Conservation (phyloP, 768 basidiomycete genomes). For the Termitomyces sp. region DNA sequence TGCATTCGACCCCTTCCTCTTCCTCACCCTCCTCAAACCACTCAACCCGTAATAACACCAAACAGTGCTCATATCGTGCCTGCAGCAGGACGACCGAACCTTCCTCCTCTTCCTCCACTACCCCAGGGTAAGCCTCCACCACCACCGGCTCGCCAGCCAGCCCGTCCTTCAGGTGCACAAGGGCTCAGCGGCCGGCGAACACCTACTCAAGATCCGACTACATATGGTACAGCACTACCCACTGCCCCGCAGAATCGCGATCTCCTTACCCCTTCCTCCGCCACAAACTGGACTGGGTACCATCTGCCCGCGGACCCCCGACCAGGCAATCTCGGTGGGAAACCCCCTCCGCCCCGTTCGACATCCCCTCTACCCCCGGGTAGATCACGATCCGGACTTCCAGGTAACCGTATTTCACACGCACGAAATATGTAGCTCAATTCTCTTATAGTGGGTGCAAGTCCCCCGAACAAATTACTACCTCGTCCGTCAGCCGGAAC, state of each 20-base stretch:
- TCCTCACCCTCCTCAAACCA: conserved; percentile 34
- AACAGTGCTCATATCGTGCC: conserved; percentile 30
- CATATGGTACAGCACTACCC: conserved; percentile 42
- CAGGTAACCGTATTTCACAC: conserved; percentile 33
- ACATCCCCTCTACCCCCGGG: conserved; percentile 42
- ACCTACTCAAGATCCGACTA: conserved; percentile 54
- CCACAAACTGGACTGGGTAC: conserved; percentile 41
- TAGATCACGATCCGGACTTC: conserved; percentile 24
- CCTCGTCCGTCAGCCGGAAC: conserved; percentile 41
- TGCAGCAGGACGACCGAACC: conserved; percentile 38
- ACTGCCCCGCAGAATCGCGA: conserved; percentile 35
- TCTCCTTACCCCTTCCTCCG: conserved; percentile 42
- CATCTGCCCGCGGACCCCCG: conserved; percentile 63
- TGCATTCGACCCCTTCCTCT: conserved; percentile 47
- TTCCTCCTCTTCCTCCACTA: conserved; percentile 68
- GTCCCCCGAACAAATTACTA: conserved; percentile 40
- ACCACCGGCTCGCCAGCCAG: conserved; percentile 37
- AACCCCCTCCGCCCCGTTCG: conserved; percentile 33
- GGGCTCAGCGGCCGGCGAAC: conserved; percentile 43
- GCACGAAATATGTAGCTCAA: conserved; percentile 50
- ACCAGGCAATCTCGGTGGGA: conserved; percentile 47
- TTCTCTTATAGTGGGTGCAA: conserved; percentile 32
- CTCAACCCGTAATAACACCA: conserved; percentile 26
- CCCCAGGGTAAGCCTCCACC: conserved; percentile 65
- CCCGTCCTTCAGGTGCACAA: conserved; percentile 30